Base-by-base conservation (phyloP, 208 protist genomes). In the Acanthamoeba healyi region DNA sequence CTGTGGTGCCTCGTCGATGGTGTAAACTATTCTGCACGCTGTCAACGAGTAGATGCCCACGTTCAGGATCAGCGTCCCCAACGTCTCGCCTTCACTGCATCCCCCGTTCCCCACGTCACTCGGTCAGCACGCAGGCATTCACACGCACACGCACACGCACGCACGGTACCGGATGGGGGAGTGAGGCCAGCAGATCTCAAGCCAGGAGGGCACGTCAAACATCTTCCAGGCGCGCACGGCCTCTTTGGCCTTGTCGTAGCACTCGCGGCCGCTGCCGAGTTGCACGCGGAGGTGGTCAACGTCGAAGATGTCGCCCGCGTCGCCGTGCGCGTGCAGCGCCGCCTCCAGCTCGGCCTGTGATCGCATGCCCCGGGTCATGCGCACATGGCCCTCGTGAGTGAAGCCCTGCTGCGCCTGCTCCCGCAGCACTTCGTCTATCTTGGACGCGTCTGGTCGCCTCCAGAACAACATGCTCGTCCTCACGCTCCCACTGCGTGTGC, bases 391-490 rank as follows among this genome's bases (percentile, higher is more conserved):
- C 22, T 49, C 44, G 40, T 90, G 58, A 19, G 82, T 63, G 54
- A 90, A 90, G 4, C 54, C 32, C 54, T 90, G 44, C 32, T 42
- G 49, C 7, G 22, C 49, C 54, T 90, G 34, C 22, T 40, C 51
- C 29, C 34, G 82, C 54, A 90, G 22, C 49, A 90, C 32, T 36
- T 63, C 82, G n/a, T 63, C 82, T 22, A 70, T 44, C 82, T 70
- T 5, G 26, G 14, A 24, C 51, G 19, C 58, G 6, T 42, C 32
- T 17, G 82, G 82, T 24, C n/a, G 29, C 32, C 2, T 49, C 82
- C 82, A 90, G 38, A 72, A 70, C 82, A 90, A 24, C 82, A 90
- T 90, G 19, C n/a, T n/a, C n/a, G n/a, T n/a, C n/a, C n/a, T n/a
- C n/a, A n/a, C n/a, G n/a, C n/a, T n/a, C n/a, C n/a, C n/a, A n/a